Percentiles rank a stretch among this genome's conserved stretches.
Evolutionary conservation across 345 rosid genomes (phyloP).

Genomic region (Erucastrum elatum): DNA sequence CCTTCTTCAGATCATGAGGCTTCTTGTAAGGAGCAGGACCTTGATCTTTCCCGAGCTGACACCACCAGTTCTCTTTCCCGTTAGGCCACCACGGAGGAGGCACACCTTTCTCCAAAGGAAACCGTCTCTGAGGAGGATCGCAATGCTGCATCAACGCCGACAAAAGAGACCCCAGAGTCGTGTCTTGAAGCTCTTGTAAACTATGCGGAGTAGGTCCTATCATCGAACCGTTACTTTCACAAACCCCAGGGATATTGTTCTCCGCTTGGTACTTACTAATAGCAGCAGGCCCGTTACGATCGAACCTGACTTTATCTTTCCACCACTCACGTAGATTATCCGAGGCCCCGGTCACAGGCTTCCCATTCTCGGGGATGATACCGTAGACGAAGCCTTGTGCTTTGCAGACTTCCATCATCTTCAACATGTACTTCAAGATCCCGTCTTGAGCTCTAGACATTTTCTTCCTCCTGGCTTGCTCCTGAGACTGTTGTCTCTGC

Average conservation of each 20-base stretch:
- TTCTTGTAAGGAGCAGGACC: constrained; percentile 86
- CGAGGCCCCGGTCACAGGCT: constrained; percentile 90
- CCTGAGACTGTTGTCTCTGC: constrained; percentile 75
- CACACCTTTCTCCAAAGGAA: constrained; percentile 75
- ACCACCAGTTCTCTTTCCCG: constrained; percentile 96
- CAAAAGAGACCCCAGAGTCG: constrained; percentile 89
- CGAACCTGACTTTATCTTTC: constrained; percentile 98
- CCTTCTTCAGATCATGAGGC: constrained; percentile 96
- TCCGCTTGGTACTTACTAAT: constrained; percentile 81
- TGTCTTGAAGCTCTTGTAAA: constrained; percentile 96
- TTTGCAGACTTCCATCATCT: constrained; percentile 96
- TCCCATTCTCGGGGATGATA: constrained; percentile 94
- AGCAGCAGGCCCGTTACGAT: constrained; percentile 97
- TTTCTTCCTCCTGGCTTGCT: constrained; percentile 97
- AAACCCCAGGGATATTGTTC: constrained; percentile 52
- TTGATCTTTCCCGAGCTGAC: constrained; percentile 64
- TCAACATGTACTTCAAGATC: constrained; percentile 95
- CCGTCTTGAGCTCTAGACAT: constrained; percentile 99
- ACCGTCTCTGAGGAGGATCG: constrained; percentile 93
- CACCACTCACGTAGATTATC: constrained; percentile 98
- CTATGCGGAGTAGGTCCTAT: constrained; percentile 59
- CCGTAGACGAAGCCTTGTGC: constrained; percentile 98
- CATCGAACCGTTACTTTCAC: constrained; percentile 57
- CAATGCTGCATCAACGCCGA: constrained; percentile 98
- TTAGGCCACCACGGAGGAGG: constrained; percentile 99